Base-by-base conservation (phyloP, 495 filamentous ascomycete genomes). In the Penicillium psychrofluorescens region DNA sequence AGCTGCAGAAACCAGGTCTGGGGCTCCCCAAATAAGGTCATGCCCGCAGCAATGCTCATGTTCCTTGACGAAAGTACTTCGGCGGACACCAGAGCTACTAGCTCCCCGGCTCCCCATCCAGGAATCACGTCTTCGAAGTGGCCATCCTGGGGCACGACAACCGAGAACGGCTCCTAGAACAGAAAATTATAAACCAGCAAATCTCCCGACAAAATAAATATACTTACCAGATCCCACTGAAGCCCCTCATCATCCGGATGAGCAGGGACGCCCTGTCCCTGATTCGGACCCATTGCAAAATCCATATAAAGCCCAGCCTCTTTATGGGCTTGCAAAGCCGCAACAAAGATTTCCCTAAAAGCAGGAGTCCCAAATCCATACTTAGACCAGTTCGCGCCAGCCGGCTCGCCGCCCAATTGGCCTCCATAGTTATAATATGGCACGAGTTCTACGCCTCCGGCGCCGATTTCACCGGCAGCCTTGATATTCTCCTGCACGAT, bases 241-340 rank as follows among this genome's bases (percentile, higher is more conserved):
- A 72, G 38, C 6, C 64, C 55, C 36, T 62, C 51, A 47, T 61
- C 43, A 43, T 54, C 41, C 11, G 40, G 12, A 7, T 45, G 35
- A 1, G 65, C 62, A 7, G 75, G 75, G n/a, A 76, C 70, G 35
- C 75, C 74, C 34, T 66, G 58, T 7, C 67, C 74, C 45, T 70
- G 65, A 49, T 70, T 71, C 0, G 75, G 63, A 5, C 75, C 74
- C 8, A 77, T 22, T 0, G 71, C 50, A 55, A 75, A 74, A 44
- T 77, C 73, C 49, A 77, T 62, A 8, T 62, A 35, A 11, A 77
- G 37, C 0, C 58, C 67, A 34, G 62, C 46, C 11, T 74, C 62
- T 8, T 64, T 56, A 8, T 62, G 53, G 1, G 66, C 62, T 15
- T 63, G 37, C 5, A 75, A 44, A 2, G 65, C 60, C 5, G 52